Conservation (phyloP, 371 early-diverging fungal genomes). For the Apophysomyces elegans region DNA sequence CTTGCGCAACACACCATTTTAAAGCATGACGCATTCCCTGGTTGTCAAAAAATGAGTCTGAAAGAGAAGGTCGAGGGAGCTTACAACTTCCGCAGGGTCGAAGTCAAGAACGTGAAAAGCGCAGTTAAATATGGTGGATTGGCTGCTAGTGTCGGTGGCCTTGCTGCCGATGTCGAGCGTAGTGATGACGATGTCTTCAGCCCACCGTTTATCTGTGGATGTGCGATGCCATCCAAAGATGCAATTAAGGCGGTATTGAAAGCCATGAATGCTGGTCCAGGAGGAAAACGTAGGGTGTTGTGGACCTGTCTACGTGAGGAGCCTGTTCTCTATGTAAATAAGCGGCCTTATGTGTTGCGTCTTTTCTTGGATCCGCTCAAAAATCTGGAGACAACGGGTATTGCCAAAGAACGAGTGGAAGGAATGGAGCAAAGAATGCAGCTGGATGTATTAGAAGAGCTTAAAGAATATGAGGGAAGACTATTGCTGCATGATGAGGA, state of each 20-base stretch:
- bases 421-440: slow-evolving; percentile 73
- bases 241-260: slow-evolving; percentile 57
- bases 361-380: slow-evolving; percentile 65
- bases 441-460: slow-evolving; percentile 60
- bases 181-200: slow-evolving; percentile 23
- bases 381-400: slow-evolving; percentile 74
- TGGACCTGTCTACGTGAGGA: slow-evolving; percentile 83
- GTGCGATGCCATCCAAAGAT: slow-evolving; percentile 70
- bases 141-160: slow-evolving; percentile 54
- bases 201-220: slow-evolving; percentile 60
- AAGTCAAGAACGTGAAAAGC: slow-evolving; percentile 43
- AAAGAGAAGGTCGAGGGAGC: slow-evolving; percentile 72
- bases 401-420: slow-evolving; percentile 70
- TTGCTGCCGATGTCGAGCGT: slow-evolving; percentile 44
- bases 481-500: slow-evolving; percentile 71
- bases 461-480: slow-evolving; percentile 55
- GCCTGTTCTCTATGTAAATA: slow-evolving; percentile 76
- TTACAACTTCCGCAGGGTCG: slow-evolving; percentile 66
- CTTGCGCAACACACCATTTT: slow-evolving; percentile 69
- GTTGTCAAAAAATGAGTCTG: slow-evolving; percentile 70
- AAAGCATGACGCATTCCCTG: slow-evolving; percentile 75
- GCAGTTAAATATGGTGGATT: slow-evolving; percentile 52
- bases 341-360: slow-evolving; percentile 66
- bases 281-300: slow-evolving; percentile 48
- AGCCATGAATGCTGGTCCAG: slow-evolving; percentile 57